Base-by-base conservation (phyloP, 352 stramenopile species). In the Pythium brachiatum region DNA sequence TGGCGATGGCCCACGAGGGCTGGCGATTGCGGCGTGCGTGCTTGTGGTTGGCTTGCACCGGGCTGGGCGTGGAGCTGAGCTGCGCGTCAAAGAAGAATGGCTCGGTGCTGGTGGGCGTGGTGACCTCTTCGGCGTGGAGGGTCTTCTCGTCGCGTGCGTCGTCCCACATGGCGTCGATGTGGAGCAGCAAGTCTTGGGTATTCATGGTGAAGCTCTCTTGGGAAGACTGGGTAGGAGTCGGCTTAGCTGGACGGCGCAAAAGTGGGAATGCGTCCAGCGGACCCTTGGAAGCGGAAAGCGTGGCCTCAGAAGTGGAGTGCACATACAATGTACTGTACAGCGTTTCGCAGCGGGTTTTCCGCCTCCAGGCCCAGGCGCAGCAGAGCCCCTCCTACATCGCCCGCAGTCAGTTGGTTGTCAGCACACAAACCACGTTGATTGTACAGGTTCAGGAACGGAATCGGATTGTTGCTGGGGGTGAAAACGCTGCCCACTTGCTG, bases 11-110 rank as follows among this genome's bases (percentile, higher is more conserved):
- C 18, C 27, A 34, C 15, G 50, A 38, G 29, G 36, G 36, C 27
- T 56, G 32, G 29, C 29, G 48, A 2, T 12, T 23, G 8, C 50
- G 50, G 13, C 32, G 32, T 12, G 29, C 50, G 2, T 34, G 20
- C 16, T 38, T 20, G 1, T 9, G 12, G 18, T 23, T 0, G 38
- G 8, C 18, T 23, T 23, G 13, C 15, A 46, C 38, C 1, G 38
- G 38, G 7, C 38, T 34, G 46, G 46, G 26, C 8, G 38, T 23
- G 18, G 9, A n/a, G 8, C 20, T 23, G 26, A 25, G 8, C n/a
- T 58, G n/a, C 11, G 34, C 3, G 9, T 58, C 52, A 15, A 58
- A 58, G 50, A 56, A 56, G 43, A 62, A 62, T 9, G 39, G 23
- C 20, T 62, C 56, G 25, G 23, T 38, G 43, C 36, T 41, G 4